Base-by-base conservation (phyloP, 202 grass and related monocot genomes). In the Hordeum pubiflorum region DNA sequence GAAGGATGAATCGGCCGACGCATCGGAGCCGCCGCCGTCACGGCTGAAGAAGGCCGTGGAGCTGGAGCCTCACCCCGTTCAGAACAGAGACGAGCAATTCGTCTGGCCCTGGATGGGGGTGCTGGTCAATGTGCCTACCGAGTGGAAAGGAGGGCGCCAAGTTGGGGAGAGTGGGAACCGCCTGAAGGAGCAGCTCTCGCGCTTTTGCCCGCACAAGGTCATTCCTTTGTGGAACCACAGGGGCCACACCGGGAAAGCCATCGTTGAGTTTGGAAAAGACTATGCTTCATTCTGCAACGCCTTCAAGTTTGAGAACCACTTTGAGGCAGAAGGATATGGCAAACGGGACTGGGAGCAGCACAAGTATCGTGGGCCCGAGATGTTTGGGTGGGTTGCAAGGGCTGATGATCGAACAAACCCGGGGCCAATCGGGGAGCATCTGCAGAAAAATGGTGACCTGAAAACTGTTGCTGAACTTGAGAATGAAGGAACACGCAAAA, bases 51-150 rank as follows among this genome's bases (percentile, higher is more conserved):
- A 48, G 7, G 3, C 31, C 58, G 43, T 76, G 63, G 71, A 76
- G 52, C 62, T 76, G 63, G 78, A 76, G 52, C 62, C 54, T 14
- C 65, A 15, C 12, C 40, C 66, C 73, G 54, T 17, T 48, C 63
- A 70, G 63, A 87, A 84, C 74, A 57, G 27, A 71, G 91, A 97
- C 17, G 91, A 97, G 18, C 81, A 86, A 27, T 91, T 27, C 13
- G 67, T 71, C 67, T 46, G 39, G 39, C 67, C 67, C 2, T 71
- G 67, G 67, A 71, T 71, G 67, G 40, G 39, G 0, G 39, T 71
- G 11, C 39, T 71, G 12, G 67, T 71, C 39, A 71, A 71, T 27
- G 67, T 71, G 39, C 67, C 67, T 4, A 71, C 67, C 3, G 67
- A 71, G 39, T 26, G 39, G 39, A 71, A 71, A 39, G 67, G 39